phyloP scores from a whole-genome alignment of 2,329 filamentous ascomycete genomes.

The Nakataea oryzae region DNA sequence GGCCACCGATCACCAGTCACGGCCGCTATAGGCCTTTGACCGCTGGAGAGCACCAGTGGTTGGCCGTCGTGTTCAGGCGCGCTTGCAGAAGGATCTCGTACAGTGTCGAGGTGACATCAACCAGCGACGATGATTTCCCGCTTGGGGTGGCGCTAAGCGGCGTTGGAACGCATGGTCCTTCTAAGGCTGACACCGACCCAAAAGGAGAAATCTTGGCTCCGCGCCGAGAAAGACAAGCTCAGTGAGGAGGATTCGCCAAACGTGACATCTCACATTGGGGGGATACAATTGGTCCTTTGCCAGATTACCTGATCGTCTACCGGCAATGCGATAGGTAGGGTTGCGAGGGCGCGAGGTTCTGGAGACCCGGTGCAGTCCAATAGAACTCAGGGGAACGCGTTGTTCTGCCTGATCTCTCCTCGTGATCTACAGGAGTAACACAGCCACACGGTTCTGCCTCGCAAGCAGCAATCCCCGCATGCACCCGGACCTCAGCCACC shows the following conservation, averaged over 20 bases:
- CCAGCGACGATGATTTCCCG: background rate
- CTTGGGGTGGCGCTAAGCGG: background rate
- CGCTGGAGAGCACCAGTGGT: background rate
- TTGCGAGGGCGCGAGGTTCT: too few species aligned
- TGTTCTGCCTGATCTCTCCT: too few species aligned
- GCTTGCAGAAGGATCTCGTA: background rate
- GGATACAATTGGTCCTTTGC: too few species aligned
- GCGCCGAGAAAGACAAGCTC: background rate
- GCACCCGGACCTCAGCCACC: too few species aligned
- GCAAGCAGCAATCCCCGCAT: too few species aligned
- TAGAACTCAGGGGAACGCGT: too few species aligned
- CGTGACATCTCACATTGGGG: background rate
- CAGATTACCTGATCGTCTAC: too few species aligned
- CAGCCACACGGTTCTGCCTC: too few species aligned
- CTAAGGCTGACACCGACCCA: background rate
- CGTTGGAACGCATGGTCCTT: background rate
- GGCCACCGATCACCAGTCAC: background rate
- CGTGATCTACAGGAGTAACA: too few species aligned
- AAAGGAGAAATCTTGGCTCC: background rate
- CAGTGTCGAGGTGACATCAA: background rate
- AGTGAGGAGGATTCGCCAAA: background rate
- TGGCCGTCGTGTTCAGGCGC: background rate
- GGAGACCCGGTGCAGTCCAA: too few species aligned
- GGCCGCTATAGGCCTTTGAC: background rate
- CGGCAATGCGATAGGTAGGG: too few species aligned